Evolutionary conservation across 2,329 filamentous ascomycete species (phyloP).

Genomic region (Exophiala alcalophila): DNA sequence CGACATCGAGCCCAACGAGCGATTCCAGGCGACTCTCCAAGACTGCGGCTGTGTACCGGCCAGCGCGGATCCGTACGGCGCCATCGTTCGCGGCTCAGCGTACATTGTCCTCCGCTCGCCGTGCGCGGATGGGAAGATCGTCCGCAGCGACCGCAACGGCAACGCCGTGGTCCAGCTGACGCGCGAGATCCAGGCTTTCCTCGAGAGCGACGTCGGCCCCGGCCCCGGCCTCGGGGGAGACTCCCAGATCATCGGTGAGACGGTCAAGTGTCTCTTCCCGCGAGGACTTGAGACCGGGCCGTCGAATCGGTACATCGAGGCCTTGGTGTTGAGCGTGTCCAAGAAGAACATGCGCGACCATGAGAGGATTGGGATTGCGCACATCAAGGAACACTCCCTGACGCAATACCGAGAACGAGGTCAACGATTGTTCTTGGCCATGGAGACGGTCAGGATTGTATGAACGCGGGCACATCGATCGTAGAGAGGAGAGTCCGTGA

Average conservation of each 20-base stretch:
- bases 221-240: background rate
- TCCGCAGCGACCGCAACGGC: constrained; percentile 3
- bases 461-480: too few relatives aligned
- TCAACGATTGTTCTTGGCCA: background rate
- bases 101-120: constrained; percentile 5
- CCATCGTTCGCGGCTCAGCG: constrained; percentile 3
- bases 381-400: constrained; percentile 1
- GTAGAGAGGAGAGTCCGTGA: too few relatives aligned
- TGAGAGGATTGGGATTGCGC: constrained; percentile 4
- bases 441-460: constrained; percentile 10
- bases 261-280: constrained; percentile 8
- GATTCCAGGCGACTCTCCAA: constrained; percentile 1
- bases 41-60: constrained; percentile 1
- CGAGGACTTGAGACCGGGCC: constrained; percentile 5
- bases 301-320: constrained; percentile 5
- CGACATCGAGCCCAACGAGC: constrained; percentile 4
- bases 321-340: constrained; percentile 2
- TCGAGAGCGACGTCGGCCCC: constrained; percentile 6
- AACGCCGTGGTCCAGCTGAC: constrained; percentile 4
- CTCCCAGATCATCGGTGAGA: constrained; percentile 5
- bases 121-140: constrained; percentile 1
- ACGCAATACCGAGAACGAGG: background rate
- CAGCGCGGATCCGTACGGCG: constrained; percentile 4
- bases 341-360: constrained; percentile 6
- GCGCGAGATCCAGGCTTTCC: constrained; percentile 3